A percentile compares a stretch with the other conserved stretches of the same genome.
Evolutionary conservation across 768 basidiomycete species (phyloP).

Genomic region (Russula griseocarnosa): DNA sequence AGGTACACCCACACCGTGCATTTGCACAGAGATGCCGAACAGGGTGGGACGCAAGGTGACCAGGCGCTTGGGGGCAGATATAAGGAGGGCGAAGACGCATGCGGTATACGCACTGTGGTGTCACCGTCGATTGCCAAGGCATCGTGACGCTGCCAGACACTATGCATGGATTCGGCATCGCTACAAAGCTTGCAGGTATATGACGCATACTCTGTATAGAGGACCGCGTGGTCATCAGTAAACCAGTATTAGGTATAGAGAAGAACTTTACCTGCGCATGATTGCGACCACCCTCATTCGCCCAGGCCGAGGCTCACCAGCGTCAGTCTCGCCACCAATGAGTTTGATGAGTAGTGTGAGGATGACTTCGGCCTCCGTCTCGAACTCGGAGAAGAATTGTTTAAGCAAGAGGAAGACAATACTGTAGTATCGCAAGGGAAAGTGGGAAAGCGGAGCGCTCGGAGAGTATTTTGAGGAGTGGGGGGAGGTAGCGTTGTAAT

Average conservation of each 20-base stretch:
- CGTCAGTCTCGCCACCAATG: conserved; percentile 9
- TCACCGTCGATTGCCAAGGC: conserved; percentile 44
- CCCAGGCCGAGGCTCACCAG: conserved; percentile 12
- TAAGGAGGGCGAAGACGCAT: too few relatives aligned
- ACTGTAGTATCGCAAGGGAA: conserved; percentile 85
- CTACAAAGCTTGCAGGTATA: conserved; percentile 17
- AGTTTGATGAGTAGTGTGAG: conserved; percentile 16
- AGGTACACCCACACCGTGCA: conserved; percentile 73
- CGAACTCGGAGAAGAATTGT: conserved; percentile 78
- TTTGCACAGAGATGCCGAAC: conserved; percentile 74
- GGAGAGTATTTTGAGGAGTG: conserved; percentile 82
- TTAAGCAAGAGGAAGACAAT: conserved; percentile 92
- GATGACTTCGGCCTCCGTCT: conserved; percentile 63
- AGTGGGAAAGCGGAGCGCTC: conserved; percentile 81
- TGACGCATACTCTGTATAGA: too few relatives aligned
- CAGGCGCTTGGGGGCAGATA: conserved; percentile 81
- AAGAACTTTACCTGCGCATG: conserved; percentile 16
- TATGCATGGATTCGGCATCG: conserved; percentile 26
- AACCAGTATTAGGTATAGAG: not conserved
- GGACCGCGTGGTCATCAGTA: not conserved
- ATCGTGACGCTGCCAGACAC: conserved; percentile 26
- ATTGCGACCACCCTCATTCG: conserved; percentile 29
- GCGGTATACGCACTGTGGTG: conserved; percentile 54
- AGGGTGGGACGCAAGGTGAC: conserved; percentile 85
- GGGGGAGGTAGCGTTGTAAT: conserved; percentile 79